Evolutionary conservation across 1,284 basidiomycete genomes (phyloP).

Genomic region (Apiotrichum laibachii): DNA sequence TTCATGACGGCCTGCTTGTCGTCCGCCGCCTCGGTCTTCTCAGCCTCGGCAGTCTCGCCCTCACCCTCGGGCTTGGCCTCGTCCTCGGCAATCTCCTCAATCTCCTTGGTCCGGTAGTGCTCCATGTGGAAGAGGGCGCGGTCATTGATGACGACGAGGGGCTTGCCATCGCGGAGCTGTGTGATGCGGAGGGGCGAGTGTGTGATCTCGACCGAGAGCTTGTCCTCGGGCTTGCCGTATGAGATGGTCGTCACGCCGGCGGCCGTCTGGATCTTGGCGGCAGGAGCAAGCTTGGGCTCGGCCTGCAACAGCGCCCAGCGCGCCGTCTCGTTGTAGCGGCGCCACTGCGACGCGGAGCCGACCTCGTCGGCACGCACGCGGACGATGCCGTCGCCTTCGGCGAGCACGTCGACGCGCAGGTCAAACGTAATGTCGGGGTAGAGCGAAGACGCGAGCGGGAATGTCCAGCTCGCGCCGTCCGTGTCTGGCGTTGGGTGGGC

Average conservation of each 20-base stretch:
- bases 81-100: constrained; percentile 44
- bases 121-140: constrained; percentile 93
- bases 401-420: constrained; percentile 74
- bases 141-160: constrained; percentile 86
- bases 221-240: constrained; percentile 28
- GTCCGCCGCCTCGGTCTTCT: constrained; percentile 46
- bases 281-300: constrained; percentile 61
- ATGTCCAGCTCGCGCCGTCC: constrained; percentile 52
- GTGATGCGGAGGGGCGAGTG: constrained; percentile 72
- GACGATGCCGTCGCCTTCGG: constrained; percentile 68
- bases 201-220: constrained; percentile 58
- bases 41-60: constrained; percentile 45
- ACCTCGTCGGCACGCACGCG: constrained; percentile 83
- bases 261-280: constrained; percentile 45
- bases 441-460: constrained; percentile 69
- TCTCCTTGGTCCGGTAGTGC: constrained; percentile 77
- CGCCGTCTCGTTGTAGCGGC: constrained; percentile 84
- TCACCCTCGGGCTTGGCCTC: constrained; percentile 46
- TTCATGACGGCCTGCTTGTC: constrained; percentile 60
- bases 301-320: constrained; percentile 70
- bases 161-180: constrained; percentile 68
- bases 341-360: constrained; percentile 60
- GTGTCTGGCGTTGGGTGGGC: constrained; percentile 56
- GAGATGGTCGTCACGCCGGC: constrained; percentile 49
- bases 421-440: constrained; percentile 78